Evolutionary conservation across 208 protist genomes (phyloP), one percentile per base, ranked within the genome.

Genomic region (Leishmania martiniquensis): DNA sequence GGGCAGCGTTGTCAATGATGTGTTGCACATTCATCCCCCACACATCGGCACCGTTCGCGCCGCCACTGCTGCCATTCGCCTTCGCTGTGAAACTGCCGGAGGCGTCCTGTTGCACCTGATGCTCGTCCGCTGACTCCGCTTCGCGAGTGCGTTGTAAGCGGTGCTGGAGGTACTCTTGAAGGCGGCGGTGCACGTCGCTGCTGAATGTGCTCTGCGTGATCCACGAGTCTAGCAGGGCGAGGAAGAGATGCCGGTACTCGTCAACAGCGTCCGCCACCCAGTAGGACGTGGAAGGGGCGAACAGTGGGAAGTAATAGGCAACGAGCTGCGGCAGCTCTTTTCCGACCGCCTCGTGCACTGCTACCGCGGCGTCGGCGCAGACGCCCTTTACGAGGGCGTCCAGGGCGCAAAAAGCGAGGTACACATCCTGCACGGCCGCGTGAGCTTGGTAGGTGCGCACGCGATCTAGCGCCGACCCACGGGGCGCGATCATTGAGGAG

Each of bases 151-250:
- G 79, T 72, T 94, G 90, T 54, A 92, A 81, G 13, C 80, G 83
- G 76, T 93, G 85, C 25, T 86, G 87, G 37, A 96, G 51, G 68
- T 87, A 78, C 66, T 91, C 89, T 79, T 93, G 88, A 63, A 96
- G 85, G 2, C 90, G 88, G 34, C 89, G 85, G 54, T 87, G 76
- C 13, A 86, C 81, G 37, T 89, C 86, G 45, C 82, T 69, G 51
- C 73, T 84, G 62, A 92, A 59, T 7, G 82, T 75, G 49, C 72
- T 69, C 52, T 80, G 81, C 75, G 72, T 71, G 10, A 75, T 22
- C 91, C 92, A 96, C 49, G 90, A 91, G 51, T 87, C 89, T 22
- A 95, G 85, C 44, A 96, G 60, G 20, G 87, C 88, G 47, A 89
- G 84, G 73, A 93, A 89, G 17, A 89, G 78, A 25, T 84, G 52